These are phyloP conservation scores for Breynia disticha DNA, from an alignment of 441 rosid species.

Conservation along the genomic window DNA sequence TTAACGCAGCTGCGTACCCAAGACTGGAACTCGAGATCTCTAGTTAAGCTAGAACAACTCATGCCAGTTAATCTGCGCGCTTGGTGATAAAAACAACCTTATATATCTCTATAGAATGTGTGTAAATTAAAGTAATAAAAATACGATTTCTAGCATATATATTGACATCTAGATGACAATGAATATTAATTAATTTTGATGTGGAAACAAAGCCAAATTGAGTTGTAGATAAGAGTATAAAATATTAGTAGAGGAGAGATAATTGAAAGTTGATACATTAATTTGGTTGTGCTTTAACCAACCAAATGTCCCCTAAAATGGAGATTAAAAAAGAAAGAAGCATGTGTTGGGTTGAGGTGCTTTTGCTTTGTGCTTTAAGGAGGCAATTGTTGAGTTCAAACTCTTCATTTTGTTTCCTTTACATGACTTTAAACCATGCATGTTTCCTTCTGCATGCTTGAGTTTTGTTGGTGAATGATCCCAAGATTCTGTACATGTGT, in stretches of 20 bases:
- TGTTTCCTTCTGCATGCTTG: background rate
- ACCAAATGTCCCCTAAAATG: constrained; percentile 21
- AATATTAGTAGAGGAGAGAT: background rate
- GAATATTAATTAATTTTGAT: too few relatives aligned
- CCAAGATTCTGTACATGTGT: background rate
- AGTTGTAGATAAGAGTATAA: background rate
- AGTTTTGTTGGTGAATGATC: background rate
- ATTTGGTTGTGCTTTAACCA: constrained; percentile 32
- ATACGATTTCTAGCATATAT: too few relatives aligned
- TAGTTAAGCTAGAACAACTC: too few relatives aligned
- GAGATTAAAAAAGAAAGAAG: constrained; percentile 2
- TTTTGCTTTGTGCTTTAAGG: constrained; percentile 19
- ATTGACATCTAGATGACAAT: too few relatives aligned
- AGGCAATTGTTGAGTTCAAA: constrained; percentile 11
- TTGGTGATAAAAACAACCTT: too few relatives aligned
- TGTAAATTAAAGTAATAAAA: too few relatives aligned
- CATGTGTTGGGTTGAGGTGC: constrained; percentile 1
- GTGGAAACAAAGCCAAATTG: too few relatives aligned
- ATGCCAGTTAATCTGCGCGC: too few relatives aligned
- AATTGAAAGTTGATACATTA: constrained; percentile 11
- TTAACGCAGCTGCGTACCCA: too few relatives aligned
- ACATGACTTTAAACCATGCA: background rate
- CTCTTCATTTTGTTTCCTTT: background rate
- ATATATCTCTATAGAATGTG: too few relatives aligned
- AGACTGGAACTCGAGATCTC: too few relatives aligned